Evolutionary conservation across 306 rosid genomes (phyloP), one percentile per base, ranked within the genome.

Genomic region (Ormosia emarginata): DNA sequence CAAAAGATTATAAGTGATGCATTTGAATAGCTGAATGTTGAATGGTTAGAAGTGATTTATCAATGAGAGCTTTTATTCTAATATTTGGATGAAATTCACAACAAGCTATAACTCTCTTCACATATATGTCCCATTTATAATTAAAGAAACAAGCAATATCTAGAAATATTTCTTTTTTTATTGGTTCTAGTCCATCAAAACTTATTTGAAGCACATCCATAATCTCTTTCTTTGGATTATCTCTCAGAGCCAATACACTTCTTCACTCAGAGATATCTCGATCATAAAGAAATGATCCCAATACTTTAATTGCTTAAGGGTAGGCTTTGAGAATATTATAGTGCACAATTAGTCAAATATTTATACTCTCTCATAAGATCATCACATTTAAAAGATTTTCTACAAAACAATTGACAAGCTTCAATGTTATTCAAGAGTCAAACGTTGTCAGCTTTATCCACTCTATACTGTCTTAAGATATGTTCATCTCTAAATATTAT

Each of bases 11-110:
- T n/a, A n/a, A n/a, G n/a, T n/a, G n/a, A n/a, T n/a, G n/a, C n/a
- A n/a, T n/a, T n/a, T n/a, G n/a, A n/a, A n/a, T n/a, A n/a, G n/a
- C n/a, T n/a, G n/a, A n/a, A n/a, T n/a, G n/a, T n/a, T n/a, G 1
- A 37, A 37, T 40, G 12, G 3, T 65, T 46, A 74, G 44, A 14
- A 74, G 75, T 65, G 85, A 81, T 65, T 47, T 81, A 4, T 74
- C 80, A 65, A 14, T 9, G 9, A 79, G 77, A 41, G 15, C 41
- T 15, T 3, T 33, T 1, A 69, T 14, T 43, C 83, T 71, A 70
- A 70, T 58, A 0, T 15, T 14, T 14, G 78, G 17, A 15, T 58
- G 33, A 32, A 80, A 80, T 58, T 65, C 80, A 32, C 75, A 41
- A 74, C 13, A 49, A 4, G 4, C 4, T 40, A 57, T 34, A 72